phyloP scores from a whole-genome alignment of 768 basidiomycete genomes.

The Suillus occidentalis region DNA sequence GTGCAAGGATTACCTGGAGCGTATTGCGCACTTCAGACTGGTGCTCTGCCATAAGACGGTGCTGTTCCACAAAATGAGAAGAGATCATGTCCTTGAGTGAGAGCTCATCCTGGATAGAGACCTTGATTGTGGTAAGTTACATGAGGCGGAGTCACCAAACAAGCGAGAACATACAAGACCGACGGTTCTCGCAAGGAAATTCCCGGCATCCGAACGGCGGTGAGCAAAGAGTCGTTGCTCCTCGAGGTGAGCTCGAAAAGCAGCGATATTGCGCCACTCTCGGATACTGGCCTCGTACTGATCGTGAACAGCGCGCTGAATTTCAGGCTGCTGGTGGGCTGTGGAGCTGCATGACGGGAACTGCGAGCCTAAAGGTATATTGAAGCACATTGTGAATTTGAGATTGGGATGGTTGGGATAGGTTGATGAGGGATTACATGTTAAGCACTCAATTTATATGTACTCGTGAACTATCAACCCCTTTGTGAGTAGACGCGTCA shows the following conservation, averaged over 20 bases:
- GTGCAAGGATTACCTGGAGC: slow-evolving; percentile 1
- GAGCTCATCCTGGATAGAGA: neutral
- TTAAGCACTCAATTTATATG: neutral
- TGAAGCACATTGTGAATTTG: neutral
- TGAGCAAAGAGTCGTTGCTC: neutral
- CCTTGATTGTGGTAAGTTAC: neutral
- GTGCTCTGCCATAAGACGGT: slow-evolving; percentile 7
- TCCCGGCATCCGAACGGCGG: neutral
- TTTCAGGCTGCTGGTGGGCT: neutral
- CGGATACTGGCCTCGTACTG: slow-evolving; percentile 1
- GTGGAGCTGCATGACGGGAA: neutral
- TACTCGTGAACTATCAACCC: neutral
- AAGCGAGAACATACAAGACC: neutral
- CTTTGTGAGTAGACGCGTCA: neutral
- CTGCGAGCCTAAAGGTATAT: neutral
- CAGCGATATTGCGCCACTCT: neutral
- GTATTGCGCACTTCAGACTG: slow-evolving; percentile 7
- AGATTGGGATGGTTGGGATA: neutral
- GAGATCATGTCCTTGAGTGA: neutral
- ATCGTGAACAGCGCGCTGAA: neutral
- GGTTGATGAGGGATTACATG: neutral
- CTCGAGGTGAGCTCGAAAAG: neutral
- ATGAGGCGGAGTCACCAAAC: neutral
- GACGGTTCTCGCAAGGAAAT: neutral
- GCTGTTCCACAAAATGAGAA: neutral